Base-by-base conservation (phyloP, 1,139 yeast species). In the Blastobotrys apis region DNA sequence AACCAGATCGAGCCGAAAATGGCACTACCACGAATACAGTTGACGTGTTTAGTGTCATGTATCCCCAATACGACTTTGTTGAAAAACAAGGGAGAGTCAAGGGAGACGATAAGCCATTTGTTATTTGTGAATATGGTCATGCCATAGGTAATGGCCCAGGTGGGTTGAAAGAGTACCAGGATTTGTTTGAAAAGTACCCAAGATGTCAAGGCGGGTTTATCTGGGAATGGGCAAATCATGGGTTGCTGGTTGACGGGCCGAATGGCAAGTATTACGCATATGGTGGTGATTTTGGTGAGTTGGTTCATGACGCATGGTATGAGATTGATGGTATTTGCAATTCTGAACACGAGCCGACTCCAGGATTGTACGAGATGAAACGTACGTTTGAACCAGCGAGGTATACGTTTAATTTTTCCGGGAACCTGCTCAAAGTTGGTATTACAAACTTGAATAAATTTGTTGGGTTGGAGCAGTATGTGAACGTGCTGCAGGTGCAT, bases 131-230 rank as follows among this genome's bases (percentile, higher is more conserved):
- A 49, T 66, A 62, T 51, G 68, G 55, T 10, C 71, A 66, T 47
- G 67, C 69, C 4, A 66, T 66, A 71, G 71, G 71, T 5, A 66
- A 66, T 46, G 68, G 69, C 1, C 70, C 70, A 1, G 71, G 71
- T 1, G 57, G 58, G 6, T 35, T 66, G 32, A 53, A 56, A 29
- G 68, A 66, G 41, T 66, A 66, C 41, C 60, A 58, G 45, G 66
- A 63, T 9, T 46, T 63, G 21, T 64, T 66, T 49, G 58, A 63
- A 42, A 54, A 62, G 42, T 49, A 63, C 37, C 53, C 53, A 2
- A 49, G 63, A 9, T 45, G 62, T n/a, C 68, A 64, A 43, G 71
- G 71, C 12, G 71, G 71, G 4, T 66, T 63, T 47, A 53, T 66
- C 22, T 66, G 71, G 71, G 71, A 66, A 48, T 66, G 71, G 71